Conservation (phyloP, 495 filamentous ascomycete genomes). For the Terfezia claveryi region DNA sequence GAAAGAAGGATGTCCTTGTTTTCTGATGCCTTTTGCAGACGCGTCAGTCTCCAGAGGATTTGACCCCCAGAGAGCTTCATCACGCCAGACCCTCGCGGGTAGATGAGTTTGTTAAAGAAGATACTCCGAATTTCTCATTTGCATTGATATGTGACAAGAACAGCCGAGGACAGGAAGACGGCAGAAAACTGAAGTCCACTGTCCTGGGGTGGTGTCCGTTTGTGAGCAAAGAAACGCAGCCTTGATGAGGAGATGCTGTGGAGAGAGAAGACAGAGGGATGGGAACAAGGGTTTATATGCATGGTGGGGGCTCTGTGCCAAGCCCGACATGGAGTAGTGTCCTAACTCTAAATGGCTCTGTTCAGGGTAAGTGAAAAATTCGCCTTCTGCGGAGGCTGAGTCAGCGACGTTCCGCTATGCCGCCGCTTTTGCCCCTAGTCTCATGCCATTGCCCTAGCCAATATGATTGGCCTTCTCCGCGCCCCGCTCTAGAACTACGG, state of each 20-base stretch:
- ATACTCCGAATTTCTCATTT: constrained; percentile 99
- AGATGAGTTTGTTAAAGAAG: constrained; percentile 50
- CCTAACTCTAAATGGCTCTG: too few relatives aligned
- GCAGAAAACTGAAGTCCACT: constrained; percentile 20
- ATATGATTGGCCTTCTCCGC: background rate
- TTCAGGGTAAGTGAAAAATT: background rate
- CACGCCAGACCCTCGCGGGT: constrained; percentile 87
- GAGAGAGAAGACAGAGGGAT: constrained; percentile 19
- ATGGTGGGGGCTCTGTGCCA: background rate
- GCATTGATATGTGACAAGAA: constrained; percentile 24
- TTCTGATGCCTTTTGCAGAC: constrained; percentile 98
- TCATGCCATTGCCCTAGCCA: too few relatives aligned
- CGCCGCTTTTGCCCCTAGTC: background rate
- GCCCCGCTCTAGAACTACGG: background rate
- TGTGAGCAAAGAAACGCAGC: constrained; percentile 99
- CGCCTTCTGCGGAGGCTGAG: background rate
- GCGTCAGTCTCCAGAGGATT: constrained; percentile 23
- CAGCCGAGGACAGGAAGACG: background rate
- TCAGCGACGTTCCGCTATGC: background rate
- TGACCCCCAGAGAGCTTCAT: constrained; percentile 16
- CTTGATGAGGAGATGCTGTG: constrained; percentile 81
- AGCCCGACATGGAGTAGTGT: background rate
- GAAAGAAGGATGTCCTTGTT: constrained; percentile 43
- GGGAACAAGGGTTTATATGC: background rate
- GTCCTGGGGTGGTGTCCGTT: constrained; percentile 33